A percentile compares a stretch with the other conserved stretches of the same genome.
Conservation (phyloP, 768 basidiomycete species). For the Naematelia aurantialba region DNA sequence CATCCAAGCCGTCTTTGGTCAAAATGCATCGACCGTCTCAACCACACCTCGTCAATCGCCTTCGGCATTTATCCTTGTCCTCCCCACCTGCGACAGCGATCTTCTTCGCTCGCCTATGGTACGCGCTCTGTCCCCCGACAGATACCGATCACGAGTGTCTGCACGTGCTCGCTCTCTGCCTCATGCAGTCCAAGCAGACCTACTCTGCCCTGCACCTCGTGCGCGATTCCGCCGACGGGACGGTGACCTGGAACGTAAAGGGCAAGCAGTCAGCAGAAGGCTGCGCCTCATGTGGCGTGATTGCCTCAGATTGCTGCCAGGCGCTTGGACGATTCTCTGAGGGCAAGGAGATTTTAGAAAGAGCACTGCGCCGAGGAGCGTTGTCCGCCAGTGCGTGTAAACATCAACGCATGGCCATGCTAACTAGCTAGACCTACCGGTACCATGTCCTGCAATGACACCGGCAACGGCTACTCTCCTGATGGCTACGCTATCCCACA, state of each 20-base stretch:
- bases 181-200: conserved; percentile 28
- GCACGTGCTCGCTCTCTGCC: conserved; percentile 36
- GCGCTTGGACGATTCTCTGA: conserved; percentile 32
- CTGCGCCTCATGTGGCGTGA: conserved; percentile 42
- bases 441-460: conserved; percentile 16
- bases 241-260: neutral
- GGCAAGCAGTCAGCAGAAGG: conserved; percentile 1
- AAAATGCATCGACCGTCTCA: conserved; percentile 19
- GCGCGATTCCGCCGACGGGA: conserved; percentile 30
- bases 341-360: conserved; percentile 32
- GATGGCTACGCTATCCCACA: conserved; percentile 28
- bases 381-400: conserved; percentile 28
- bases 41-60: conserved; percentile 24
- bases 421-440: conserved; percentile 20
- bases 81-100: conserved; percentile 29
- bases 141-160: conserved; percentile 31
- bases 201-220: conserved; percentile 38
- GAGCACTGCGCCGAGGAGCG: conserved; percentile 24
- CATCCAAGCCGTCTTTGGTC: neutral
- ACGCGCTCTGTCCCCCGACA: conserved; percentile 23
- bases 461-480: conserved; percentile 21
- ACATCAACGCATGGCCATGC: neutral
- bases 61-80: conserved; percentile 26
- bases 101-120: conserved; percentile 39
- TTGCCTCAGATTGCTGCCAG: conserved; percentile 41